These are phyloP conservation scores for Scenedesmus sp. DNA, from an alignment of 163 green algal species.

Conservation along the genomic window DNA sequence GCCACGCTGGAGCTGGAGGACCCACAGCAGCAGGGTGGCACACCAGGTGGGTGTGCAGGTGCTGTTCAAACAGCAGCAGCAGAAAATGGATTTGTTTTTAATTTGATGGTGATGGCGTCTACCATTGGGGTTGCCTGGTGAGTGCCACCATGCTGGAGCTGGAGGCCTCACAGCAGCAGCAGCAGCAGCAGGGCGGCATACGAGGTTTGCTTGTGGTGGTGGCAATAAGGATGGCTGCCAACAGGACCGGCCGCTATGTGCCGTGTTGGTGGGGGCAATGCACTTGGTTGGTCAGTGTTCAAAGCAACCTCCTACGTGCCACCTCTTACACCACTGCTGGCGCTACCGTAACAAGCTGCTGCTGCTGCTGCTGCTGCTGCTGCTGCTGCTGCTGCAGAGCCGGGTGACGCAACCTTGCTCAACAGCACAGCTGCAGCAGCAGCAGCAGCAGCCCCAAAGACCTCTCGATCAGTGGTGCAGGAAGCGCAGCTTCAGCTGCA, in stretches of 20 bases:
- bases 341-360: background rate
- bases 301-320: too few relatives aligned
- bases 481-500: slow-evolving; percentile 13
- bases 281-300: too few relatives aligned
- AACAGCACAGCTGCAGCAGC: background rate
- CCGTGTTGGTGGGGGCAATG: too few relatives aligned
- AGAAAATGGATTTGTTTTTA: background rate
- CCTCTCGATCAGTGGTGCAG: background rate
- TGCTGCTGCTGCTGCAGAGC: background rate
- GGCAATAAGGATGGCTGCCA: too few relatives aligned
- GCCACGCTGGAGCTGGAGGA: slow-evolving; percentile 6
- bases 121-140: too few relatives aligned
- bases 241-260: too few relatives aligned
- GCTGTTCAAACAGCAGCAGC: background rate
- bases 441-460: background rate
- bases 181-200: too few relatives aligned
- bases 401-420: background rate
- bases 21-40: background rate
- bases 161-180: too few relatives aligned
- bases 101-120: background rate
- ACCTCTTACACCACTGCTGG: too few relatives aligned
- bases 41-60: background rate
- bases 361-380: background rate
- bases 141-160: too few relatives aligned
- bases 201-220: too few relatives aligned